Percentiles rank a stretch among this genome's conserved stretches.
These are phyloP conservation scores for Vaccinium corymbosum DNA, from an alignment of 148 eudicot species.

Conservation along the genomic window DNA sequence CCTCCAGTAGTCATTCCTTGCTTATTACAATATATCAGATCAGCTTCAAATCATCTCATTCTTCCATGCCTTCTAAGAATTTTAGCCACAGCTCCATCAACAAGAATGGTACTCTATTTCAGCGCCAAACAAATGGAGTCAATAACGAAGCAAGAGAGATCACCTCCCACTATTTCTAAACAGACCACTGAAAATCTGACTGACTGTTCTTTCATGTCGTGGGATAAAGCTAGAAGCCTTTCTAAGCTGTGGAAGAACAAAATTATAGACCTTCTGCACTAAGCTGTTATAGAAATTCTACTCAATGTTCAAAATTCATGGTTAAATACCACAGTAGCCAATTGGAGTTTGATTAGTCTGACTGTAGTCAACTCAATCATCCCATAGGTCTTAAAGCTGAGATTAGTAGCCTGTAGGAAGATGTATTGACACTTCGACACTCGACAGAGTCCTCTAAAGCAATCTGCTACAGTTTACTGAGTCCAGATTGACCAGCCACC, in stretches of 20 bases:
- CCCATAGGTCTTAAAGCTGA: background rate
- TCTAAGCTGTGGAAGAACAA: background rate
- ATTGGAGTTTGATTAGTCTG: background rate
- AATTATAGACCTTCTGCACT: background rate
- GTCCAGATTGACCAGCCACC: background rate
- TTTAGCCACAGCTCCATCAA: constrained; percentile 3
- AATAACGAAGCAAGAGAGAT: background rate
- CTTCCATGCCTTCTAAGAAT: background rate
- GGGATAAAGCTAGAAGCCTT: background rate
- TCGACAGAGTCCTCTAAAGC: background rate
- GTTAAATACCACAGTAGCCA: background rate
- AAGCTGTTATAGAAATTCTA: background rate
- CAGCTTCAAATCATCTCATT: no score
- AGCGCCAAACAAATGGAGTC: background rate
- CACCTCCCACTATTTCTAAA: background rate
- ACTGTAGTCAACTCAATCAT: background rate
- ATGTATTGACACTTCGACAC: background rate
- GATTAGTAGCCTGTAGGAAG: background rate
- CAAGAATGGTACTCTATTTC: background rate
- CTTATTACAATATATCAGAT: no score
- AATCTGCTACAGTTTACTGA: background rate
- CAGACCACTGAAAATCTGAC: background rate
- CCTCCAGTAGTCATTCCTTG: no score
- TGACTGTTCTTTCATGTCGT: constrained; percentile 4
- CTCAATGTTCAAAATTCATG: background rate